A percentile compares a stretch with the other conserved stretches of the same genome.
Evolutionary conservation across 2,329 filamentous ascomycete species (phyloP).

Genomic region (Alternaria brassicicola): DNA sequence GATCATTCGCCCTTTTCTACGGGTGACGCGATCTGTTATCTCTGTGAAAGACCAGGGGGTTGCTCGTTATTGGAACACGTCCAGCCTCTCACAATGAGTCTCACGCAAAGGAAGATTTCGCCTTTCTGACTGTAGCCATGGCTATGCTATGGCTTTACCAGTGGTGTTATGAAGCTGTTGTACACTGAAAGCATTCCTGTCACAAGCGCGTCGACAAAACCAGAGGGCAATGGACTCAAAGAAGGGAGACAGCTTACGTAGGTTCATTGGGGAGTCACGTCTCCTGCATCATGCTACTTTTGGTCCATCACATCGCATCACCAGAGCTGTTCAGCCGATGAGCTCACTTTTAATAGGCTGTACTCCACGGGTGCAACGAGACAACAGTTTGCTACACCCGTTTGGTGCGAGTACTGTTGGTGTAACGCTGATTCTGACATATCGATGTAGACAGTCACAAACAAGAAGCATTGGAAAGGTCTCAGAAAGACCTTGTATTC

Average conservation of each 20-base stretch:
- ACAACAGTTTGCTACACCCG: constrained; percentile 8
- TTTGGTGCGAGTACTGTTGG: constrained; percentile 1
- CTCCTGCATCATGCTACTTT: background rate
- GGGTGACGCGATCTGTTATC: no score
- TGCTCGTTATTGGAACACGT: background rate
- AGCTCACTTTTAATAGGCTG: background rate
- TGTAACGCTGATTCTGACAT: background rate
- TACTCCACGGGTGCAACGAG: background rate
- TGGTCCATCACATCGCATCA: background rate
- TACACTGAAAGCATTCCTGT: background rate
- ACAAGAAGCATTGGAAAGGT: background rate
- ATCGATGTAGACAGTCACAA: background rate
- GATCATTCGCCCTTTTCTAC: background rate
- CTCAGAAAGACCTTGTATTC: background rate
- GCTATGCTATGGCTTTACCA: background rate
- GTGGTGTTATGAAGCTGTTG: background rate
- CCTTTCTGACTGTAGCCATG: background rate
- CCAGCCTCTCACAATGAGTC: background rate
- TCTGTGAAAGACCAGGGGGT: no score
- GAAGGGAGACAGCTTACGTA: background rate
- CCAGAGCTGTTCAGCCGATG: background rate
- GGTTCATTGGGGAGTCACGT: background rate
- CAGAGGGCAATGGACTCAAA: background rate
- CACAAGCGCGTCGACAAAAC: background rate
- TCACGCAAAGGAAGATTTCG: background rate